These are phyloP conservation scores for Phytopythium litorale DNA, from an alignment of 352 stramenopile genomes.

Conservation along the genomic window DNA sequence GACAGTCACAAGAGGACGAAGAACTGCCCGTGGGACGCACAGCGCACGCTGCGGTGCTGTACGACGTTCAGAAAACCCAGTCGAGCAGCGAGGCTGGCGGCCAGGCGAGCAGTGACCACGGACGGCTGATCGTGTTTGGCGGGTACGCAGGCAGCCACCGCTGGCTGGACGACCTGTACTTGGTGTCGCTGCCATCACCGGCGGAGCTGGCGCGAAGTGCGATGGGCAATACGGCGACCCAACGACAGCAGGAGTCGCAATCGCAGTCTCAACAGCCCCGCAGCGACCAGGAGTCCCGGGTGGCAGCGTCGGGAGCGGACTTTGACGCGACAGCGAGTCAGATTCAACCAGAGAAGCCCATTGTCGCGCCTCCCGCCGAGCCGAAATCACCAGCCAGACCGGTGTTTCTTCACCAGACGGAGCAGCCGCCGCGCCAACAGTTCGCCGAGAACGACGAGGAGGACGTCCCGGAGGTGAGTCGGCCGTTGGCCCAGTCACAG, in stretches of 20 bases:
- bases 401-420: background rate
- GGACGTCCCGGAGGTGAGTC: background rate
- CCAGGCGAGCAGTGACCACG: background rate
- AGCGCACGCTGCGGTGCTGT: constrained; percentile 44
- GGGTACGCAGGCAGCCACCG: constrained; percentile 54
- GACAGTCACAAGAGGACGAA: background rate
- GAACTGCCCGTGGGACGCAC: constrained; percentile 26
- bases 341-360: background rate
- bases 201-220: background rate
- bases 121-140: constrained; percentile 48
- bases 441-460: background rate
- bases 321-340: background rate
- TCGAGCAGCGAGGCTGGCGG: background rate
- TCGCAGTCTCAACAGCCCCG: background rate
- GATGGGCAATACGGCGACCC: background rate
- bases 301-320: background rate
- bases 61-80: background rate
- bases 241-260: constrained; percentile 7
- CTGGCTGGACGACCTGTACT: constrained; percentile 65
- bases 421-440: background rate
- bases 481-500: background rate
- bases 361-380: background rate
- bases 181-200: constrained; percentile 27
- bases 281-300: background rate
- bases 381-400: background rate